These are phyloP conservation scores for Emmonsia crescens DNA, from an alignment of 2,329 filamentous ascomycete genomes.

Conservation along the genomic window DNA sequence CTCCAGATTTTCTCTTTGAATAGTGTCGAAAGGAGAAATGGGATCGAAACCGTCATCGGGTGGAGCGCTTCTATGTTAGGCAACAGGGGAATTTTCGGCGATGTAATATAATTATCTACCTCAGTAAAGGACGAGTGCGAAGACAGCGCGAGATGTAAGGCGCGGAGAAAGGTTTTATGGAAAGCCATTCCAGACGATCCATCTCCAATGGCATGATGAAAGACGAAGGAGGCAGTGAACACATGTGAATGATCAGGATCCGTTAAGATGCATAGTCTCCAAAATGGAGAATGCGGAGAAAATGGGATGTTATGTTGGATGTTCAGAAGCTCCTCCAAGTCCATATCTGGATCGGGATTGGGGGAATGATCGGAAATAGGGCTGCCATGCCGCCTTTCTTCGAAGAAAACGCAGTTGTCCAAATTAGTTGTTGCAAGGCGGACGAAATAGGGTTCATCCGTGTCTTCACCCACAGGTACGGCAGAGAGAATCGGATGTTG, in stretches of 20 bases:
- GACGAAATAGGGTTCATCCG: constrained; percentile 33
- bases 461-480: constrained; percentile 33
- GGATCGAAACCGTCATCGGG: constrained; percentile 27
- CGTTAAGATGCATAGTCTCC: constrained; percentile 35
- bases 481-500: constrained; percentile 35
- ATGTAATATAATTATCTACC: constrained; percentile 14
- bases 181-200: constrained; percentile 37
- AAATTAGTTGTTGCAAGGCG: constrained; percentile 36
- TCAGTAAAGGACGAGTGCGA: constrained; percentile 5
- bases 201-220: constrained; percentile 40
- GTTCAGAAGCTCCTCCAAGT: constrained; percentile 33
- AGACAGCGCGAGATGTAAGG: constrained; percentile 18
- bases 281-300: constrained; percentile 30
- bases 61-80: constrained; percentile 34
- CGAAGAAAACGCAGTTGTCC: constrained; percentile 27
- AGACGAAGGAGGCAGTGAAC: constrained; percentile 38
- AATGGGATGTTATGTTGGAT: constrained; percentile 34
- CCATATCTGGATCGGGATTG: constrained; percentile 21
- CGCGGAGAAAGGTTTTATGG: constrained; percentile 32
- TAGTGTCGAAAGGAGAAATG: constrained; percentile 24
- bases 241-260: constrained; percentile 11
- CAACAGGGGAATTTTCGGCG: constrained; percentile 23
- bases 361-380: neutral
- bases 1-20: constrained; percentile 25
- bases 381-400: constrained; percentile 15